These are phyloP conservation scores for Penicillium chermesinum DNA, from an alignment of 495 filamentous ascomycete species.

Conservation along the genomic window DNA sequence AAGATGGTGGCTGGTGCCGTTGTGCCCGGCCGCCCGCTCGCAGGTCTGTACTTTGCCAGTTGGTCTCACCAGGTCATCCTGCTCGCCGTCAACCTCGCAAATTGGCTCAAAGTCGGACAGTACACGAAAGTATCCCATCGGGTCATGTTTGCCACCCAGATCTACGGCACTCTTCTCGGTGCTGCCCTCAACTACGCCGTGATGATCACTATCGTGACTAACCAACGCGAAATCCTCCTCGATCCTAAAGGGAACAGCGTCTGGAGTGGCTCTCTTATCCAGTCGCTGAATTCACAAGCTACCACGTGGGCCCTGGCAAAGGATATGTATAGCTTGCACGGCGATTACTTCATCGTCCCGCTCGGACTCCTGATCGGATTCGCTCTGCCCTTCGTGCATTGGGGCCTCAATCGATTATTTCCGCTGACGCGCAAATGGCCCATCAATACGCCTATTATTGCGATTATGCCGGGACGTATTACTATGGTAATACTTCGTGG, in stretches of 20 bases:
- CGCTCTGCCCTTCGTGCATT: conserved; percentile 32
- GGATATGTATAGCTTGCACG: conserved; percentile 26
- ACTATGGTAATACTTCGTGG: conserved; percentile 31
- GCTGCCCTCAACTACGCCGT: conserved; percentile 41
- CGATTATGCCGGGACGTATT: conserved; percentile 37
- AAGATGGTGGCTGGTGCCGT: conserved; percentile 30
- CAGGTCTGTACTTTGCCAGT: conserved; percentile 34
- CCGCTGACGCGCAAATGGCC: conserved; percentile 10
- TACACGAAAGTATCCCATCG: conserved; percentile 41
- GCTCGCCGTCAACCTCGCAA: conserved; percentile 25
- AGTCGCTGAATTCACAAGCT: conserved; percentile 29
- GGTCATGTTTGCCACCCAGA: conserved; percentile 37
- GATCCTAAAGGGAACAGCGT: conserved; percentile 33
- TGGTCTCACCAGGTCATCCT: conserved; percentile 31
- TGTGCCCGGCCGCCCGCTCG: conserved; percentile 36
- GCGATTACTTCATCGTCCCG: conserved; percentile 38
- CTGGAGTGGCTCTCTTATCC: conserved; percentile 42
- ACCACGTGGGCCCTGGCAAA: conserved; percentile 40
- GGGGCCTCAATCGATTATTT: conserved; percentile 26
- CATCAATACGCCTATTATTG: conserved; percentile 36
- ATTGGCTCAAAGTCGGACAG: conserved; percentile 30
- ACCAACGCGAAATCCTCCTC: conserved; percentile 29
- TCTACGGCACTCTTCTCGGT: conserved; percentile 38
- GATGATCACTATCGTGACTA: conserved; percentile 36
- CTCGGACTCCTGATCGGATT: conserved; percentile 40